Base-by-base conservation (phyloP, 192 early-diverging fungal species). In the Phlyctochytrium planicorne region DNA sequence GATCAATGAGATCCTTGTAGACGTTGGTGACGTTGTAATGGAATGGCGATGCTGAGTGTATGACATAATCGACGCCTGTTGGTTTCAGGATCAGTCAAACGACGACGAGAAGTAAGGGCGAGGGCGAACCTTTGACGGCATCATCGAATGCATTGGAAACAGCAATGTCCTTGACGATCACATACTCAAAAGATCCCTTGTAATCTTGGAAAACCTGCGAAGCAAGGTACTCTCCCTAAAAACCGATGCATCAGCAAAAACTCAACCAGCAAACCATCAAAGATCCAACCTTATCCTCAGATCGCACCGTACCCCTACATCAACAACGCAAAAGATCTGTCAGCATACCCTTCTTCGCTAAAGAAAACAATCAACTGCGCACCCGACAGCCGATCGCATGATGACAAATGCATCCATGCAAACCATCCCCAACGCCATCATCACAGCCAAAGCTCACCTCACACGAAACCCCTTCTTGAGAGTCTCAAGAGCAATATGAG, bases 31-130 rank as follows among this genome's bases (percentile, higher is more conserved):
- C 66, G 32, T 25, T 52, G 47, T 70, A 66, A 30, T 57, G 64
- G 47, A 75, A 55, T 0, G 82, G 80, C 14, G 75, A 78, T 3
- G 80, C 82, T 12, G 76, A 64, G 63, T 83, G 82, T 3, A 69
- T 32, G 33, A 83, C 69, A 30, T 53, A 73, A 33, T 74, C 76
- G 20, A 75, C 65, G 30, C 74, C 74, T 27, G 20, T 52, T 67
- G 16, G 14, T n/a, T n/a, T 65, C 20, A 71, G 14, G 67, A 24
- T 14, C 29, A 56, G 17, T 71, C 50, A 10, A 62, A 56, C 52
- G 16, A 24, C 23, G 59, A 55, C 10, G 23, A 10, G 14, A 10
- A 0, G n/a, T 17, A 65, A 17, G 70, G 1, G 53, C 16, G 63
- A 1, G 40, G 53, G 14, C 0, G 16, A 0, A 74, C 66, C 71